Evolutionary conservation across 2,329 filamentous ascomycete species (phyloP), one percentile per base, ranked within the genome.

Genomic region (Achaetomium macrosporum): DNA sequence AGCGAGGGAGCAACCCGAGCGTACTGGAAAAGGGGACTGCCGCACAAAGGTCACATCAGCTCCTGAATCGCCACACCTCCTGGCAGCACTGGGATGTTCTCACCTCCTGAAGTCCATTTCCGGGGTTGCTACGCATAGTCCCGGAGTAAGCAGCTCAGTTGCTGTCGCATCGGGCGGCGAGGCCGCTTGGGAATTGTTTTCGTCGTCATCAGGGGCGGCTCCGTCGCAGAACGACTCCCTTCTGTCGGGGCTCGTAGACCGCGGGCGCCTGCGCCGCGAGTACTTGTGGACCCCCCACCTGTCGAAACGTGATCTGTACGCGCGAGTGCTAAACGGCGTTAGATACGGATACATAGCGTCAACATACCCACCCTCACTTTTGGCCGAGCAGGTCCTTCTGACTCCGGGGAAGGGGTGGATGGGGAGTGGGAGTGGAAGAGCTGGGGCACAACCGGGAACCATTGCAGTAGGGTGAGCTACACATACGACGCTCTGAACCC

Each of bases 261-360:
- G 42, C 36, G 41, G 51, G 19, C 56, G 55, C 30, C 51, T 56
- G 30, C 61, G 57, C 37, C 70, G 69, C 49, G 72, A 75, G 62
- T 79, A 78, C 61, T 79, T 79, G 59, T 65, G 63, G 40, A 76
- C 58, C 4, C 65, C 59, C 76, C 76, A 78, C 53, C 63, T 67
- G 20, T 73, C 68, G 55, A 79, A 70, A 36, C 73, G 68, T n/a
- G 74, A 73, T 17, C 75, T 68, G 58, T 77, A 79, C 2, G 76
- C 74, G 47, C 76, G 72, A 31, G 49, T 62, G 7, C 62, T 63
- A 33, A 9, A 39, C 49, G 10, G 17, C 7, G 20, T 39, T 33
- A 51, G 42, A n/a, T 11, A 15, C 5, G 9, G 17, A 15, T 42
- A 33, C 10, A 41, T 43, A 17, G 44, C 12, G 50, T 37, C n/a